Evolutionary conservation across 2,329 filamentous ascomycete genomes (phyloP).

Genomic region (Ceratocystis lukuohia): DNA sequence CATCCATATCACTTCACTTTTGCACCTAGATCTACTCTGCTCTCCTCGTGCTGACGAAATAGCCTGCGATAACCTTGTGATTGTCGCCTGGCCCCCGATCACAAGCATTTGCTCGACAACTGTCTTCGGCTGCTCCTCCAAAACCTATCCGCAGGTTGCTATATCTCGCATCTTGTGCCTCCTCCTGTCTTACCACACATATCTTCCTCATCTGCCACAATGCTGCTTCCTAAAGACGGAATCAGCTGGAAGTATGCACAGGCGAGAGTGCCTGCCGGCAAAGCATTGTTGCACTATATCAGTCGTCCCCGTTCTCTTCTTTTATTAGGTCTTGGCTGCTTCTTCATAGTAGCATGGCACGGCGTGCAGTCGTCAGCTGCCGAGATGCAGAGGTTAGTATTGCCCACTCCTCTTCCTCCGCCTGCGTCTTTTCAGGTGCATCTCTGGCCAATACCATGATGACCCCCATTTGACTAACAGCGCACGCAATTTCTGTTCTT

Average conservation of each 20-base stretch:
- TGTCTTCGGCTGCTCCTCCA: not conserved
- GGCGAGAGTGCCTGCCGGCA: slow-evolving; percentile 61
- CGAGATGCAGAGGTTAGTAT: slow-evolving; percentile 75
- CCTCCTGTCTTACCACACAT: not conserved
- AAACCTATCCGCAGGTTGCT: not conserved
- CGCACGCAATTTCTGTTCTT: slow-evolving; percentile 13
- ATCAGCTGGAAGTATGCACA: slow-evolving; percentile 86
- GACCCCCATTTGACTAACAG: not conserved
- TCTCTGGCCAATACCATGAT: not conserved
- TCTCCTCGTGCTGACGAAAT: not conserved
- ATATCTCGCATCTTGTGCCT: not conserved
- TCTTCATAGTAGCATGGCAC: slow-evolving; percentile 76
- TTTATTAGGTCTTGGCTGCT: slow-evolving; percentile 53
- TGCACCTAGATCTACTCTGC: not conserved
- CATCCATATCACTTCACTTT: not conserved
- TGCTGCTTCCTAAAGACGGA: slow-evolving; percentile 85
- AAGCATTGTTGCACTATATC: slow-evolving; percentile 56
- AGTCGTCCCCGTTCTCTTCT: slow-evolving; percentile 68
- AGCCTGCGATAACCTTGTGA: not conserved
- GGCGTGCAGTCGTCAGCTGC: slow-evolving; percentile 66
- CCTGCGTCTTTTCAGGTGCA: not conserved
- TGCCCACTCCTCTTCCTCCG: not conserved
- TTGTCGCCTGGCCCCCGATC: not conserved
- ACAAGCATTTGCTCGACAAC: too few species aligned
- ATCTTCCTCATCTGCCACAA: slow-evolving; percentile 31